phyloP scores from a whole-genome alignment of 2,329 filamentous ascomycete genomes.

The Aspergillus sclerotialis region DNA sequence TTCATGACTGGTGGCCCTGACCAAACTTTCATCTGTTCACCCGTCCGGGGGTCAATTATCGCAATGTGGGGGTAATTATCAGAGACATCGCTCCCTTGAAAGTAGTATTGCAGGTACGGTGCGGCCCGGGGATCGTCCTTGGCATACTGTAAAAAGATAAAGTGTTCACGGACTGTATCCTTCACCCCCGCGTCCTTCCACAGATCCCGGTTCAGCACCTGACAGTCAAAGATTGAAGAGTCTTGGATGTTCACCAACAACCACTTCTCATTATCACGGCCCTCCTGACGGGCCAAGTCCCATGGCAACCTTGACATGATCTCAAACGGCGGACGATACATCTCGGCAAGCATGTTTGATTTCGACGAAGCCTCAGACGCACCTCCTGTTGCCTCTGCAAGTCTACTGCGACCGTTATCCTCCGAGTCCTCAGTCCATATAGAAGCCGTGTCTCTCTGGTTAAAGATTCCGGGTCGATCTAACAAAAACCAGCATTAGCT shows the following conservation, averaged over 20 bases:
- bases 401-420: slow-evolving; percentile 42
- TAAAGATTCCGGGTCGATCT: slow-evolving; percentile 59
- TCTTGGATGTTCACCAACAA: slow-evolving; percentile 94
- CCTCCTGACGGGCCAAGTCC: slow-evolving; percentile 76
- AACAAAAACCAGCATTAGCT: slow-evolving; percentile 6
- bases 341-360: slow-evolving; percentile 72
- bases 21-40: slow-evolving; percentile 96
- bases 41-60: slow-evolving; percentile 90
- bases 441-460: slow-evolving; percentile 52
- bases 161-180: slow-evolving; percentile 81
- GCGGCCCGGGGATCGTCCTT: slow-evolving; percentile 73
- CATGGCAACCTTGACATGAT: slow-evolving; percentile 74
- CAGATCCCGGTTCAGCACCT: slow-evolving; percentile 85
- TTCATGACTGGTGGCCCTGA: slow-evolving; percentile 73
- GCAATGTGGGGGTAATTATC: slow-evolving; percentile 93
- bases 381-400: slow-evolving; percentile 58
- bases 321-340: slow-evolving; percentile 89
- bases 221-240: slow-evolving; percentile 86
- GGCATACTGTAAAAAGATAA: slow-evolving; percentile 90
- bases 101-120: slow-evolving; percentile 87
- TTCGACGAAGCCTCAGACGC: slow-evolving; percentile 62
- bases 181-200: slow-evolving; percentile 83
- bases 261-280: slow-evolving; percentile 88
- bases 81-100: slow-evolving; percentile 68
- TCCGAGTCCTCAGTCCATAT: slow-evolving; percentile 53